Base-by-base conservation (phyloP, 2,329 filamentous ascomycete genomes). In the Blastomyces silverae region DNA sequence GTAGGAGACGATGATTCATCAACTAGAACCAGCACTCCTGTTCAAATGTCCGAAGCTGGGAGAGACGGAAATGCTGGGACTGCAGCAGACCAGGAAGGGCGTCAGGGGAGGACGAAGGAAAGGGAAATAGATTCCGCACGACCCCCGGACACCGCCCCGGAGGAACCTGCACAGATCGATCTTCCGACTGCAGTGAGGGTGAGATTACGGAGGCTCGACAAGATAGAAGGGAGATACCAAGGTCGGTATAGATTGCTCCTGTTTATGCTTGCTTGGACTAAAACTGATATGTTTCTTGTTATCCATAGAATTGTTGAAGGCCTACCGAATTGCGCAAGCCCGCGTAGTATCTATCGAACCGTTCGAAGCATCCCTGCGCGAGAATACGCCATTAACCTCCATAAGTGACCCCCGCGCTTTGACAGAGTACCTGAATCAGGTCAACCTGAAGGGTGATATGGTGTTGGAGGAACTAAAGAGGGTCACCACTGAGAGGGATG, bases 401-500 rank as follows among this genome's bases (percentile, higher is more conserved):
- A 96, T 99, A 70, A 84, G 82, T 70, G 94, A 99, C 66, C 91
- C 93, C 0, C 85, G 86, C 63, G 89, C 92, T 1, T 82, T 99
- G 44, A 85, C 92, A 7, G 93, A 97, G 76, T 99, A 97, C 72
- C 82, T 99, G 37, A 91, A 89, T 70, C 91, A 97, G 76, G 79
- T 96, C 52, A 93, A 88, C 67, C 77, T 92, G 63, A 93, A 95
- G 73, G 88, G 88, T 53, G 91, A 96, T 71, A 95, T 99, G 90
- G 87, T 96, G 2, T 88, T 95, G 85, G 89, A 96, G 57, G 94
- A 99, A 77, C 81, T 97, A 64, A 97, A 95, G 78, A 84, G 91
- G 15, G 87, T 97, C 0, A 89, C 91, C 0, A 84, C 84, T 3
- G 92, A 97, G 73, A 88, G 89, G 66, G 91, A 96, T 66, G 85